Base-by-base conservation (phyloP, 1,284 basidiomycete species). In the Microbotryum silenes-acaulis region DNA sequence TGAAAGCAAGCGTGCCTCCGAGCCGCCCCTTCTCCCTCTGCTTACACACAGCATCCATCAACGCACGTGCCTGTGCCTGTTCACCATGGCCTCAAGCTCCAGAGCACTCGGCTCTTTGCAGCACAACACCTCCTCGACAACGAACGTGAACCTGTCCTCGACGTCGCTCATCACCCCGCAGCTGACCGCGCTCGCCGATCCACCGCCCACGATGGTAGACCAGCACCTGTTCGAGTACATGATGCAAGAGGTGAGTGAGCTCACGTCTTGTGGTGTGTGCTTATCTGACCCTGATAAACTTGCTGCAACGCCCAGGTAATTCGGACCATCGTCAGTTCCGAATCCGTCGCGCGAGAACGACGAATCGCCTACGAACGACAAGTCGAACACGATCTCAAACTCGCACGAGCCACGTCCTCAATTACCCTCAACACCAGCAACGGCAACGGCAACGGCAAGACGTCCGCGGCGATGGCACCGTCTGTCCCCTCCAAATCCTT, bases 311-410 rank as follows among this genome's bases (percentile, higher is more conserved):
- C 72, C 70, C 56, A 71, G 68, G 47, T 88, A 85, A 5, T 92
- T 87, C 12, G 88, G 86, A 20, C 80, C 82, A 2, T 67, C 23
- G 31, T 61, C 44, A 64, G 61, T n/a, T 61, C 57, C 20, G 55
- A 51, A 6, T 25, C 20, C 73, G 62, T 74, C 70, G 54, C 74
- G 67, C 52, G 75, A 73, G 37, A 61, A 55, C 55, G 70, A 67
- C 4, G 69, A 54, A 57, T 71, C 21, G 14, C 14, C 20, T 49
- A 60, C 12, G 54, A 61, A 20, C 37, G 21, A 16, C 29, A 60
- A 10, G 55, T 69, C 45, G 57, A 63, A 10, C 54, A 59, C 3
- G 60, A 67, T 33, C 51, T 69, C n/a, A 57, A 53, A 14, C 31
- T 42, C 37, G 37, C 37, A 16, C 37, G 37, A 42, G 37, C 37